Evolutionary conservation across 169 alveolate species (phyloP).

Genomic region (Eimeria sp.): DNA sequence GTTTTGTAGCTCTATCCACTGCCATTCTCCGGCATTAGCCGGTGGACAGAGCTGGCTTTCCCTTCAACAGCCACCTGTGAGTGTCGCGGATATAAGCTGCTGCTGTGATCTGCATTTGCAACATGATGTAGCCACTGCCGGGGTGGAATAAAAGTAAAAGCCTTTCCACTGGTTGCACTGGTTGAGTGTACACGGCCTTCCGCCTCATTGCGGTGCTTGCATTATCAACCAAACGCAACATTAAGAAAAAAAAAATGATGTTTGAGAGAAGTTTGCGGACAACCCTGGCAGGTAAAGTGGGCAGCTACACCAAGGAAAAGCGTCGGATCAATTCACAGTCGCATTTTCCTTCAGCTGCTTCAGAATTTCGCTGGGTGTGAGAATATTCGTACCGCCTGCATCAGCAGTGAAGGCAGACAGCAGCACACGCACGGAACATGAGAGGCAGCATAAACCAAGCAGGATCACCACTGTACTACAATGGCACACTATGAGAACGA

Average conservation of each 20-base stretch:
- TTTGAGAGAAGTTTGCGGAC: background rate
- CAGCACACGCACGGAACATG: background rate
- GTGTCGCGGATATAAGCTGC: background rate
- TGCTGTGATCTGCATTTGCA: background rate
- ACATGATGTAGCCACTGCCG: background rate
- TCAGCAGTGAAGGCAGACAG: background rate
- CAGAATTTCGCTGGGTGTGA: conserved; percentile 53
- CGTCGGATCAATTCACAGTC: background rate
- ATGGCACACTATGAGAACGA: background rate
- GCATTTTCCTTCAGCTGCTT: conserved; percentile 48
- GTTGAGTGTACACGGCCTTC: background rate
- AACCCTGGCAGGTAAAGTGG: background rate
- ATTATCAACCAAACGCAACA: background rate
- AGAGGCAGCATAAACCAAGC: background rate
- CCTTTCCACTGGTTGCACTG: background rate
- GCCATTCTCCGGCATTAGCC: conserved; percentile 8
- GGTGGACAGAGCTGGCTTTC: background rate
- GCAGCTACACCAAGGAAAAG: background rate
- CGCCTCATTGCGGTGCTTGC: background rate
- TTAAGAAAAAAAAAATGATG: background rate
- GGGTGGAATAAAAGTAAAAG: background rate
- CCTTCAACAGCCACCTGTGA: background rate
- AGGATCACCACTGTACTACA: background rate
- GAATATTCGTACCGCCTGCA: conserved; percentile 61
- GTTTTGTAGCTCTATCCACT: background rate